phyloP scores from a whole-genome alignment of 352 stramenopile genomes.

The Phytophthora hibernalis region DNA sequence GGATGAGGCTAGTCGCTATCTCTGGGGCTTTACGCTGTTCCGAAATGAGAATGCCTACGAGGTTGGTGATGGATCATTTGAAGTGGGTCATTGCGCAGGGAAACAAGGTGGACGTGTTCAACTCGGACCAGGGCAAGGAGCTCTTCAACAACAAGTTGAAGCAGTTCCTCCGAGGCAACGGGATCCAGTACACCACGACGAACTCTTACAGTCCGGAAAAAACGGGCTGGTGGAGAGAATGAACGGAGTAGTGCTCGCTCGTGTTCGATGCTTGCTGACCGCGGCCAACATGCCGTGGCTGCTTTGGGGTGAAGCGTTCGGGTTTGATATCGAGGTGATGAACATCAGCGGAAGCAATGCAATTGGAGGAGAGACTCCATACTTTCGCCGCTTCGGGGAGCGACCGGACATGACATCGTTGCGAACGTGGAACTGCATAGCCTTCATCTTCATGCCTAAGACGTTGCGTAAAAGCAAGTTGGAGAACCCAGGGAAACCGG shows the following conservation, averaged over 20 bases:
- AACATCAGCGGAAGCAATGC: constrained; percentile 1
- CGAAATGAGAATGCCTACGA: constrained; percentile 7
- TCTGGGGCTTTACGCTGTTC: constrained; percentile 15
- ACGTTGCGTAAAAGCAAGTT: background rate
- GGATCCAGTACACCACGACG: constrained; percentile 10
- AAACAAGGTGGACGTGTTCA: background rate
- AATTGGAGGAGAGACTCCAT: background rate
- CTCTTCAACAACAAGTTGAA: constrained; percentile 3
- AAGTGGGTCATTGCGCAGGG: background rate
- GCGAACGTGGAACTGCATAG: constrained; percentile 10
- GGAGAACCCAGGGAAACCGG: constrained; percentile 8
- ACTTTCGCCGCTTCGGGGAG: constrained; percentile 11
- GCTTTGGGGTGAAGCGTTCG: constrained; percentile 7
- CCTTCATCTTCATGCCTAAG: constrained; percentile 13
- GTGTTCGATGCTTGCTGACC: background rate
- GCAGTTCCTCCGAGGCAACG: background rate
- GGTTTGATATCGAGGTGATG: constrained; percentile 10
- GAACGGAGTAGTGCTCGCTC: background rate
- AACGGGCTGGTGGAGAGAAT: constrained; percentile 5
- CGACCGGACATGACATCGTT: constrained; percentile 5
- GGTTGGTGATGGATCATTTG: constrained; percentile 11
- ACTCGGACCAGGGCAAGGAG: background rate
- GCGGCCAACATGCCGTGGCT: constrained; percentile 2
- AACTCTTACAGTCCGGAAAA: constrained; percentile 3
- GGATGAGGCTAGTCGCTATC: constrained; percentile 15